Evolutionary conservation across 23 red algal species (phyloP), one percentile per base, ranked within the genome.

Genomic region (Agarophyton chilense): DNA sequence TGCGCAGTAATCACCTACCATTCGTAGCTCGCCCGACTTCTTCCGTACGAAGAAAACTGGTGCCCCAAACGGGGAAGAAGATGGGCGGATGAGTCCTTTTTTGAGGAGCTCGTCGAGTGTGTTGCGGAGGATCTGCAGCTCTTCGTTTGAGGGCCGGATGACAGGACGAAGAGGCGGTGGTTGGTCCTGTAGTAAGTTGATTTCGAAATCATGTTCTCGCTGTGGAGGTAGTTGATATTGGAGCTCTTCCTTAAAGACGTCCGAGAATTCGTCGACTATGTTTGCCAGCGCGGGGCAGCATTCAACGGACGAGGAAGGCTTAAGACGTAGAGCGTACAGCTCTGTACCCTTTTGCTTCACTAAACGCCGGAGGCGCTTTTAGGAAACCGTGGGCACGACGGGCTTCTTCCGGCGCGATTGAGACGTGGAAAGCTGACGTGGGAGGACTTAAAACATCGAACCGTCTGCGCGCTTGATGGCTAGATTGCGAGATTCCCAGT

Each of bases 381-480:
- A 43, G 2, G 35, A 32, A 13, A 72, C 42, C 34, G 65, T 72
- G 16, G 36, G 36, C 9, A 66, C 61, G 4, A 26, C 33, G 2
- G 24, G 61, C 16, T 66, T 66, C n/a, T 10, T 8, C 9, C 19
- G n/a, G 9, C n/a, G 56, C 21, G 6, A 32, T 38, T 10, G 26
- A 32, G 12, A 24, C 8, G 61, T 33, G 33, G 61, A 62, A 8
- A 6, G 21, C 8, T 32, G 19, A 5, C 65, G 36, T 9, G 65
- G 36, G 8, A 42, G 65, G 13, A 72, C 2, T 40, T 72, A 1
- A 1, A 72, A 9, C 4, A 16, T 1, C 32, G 60, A 50, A 67
- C 81, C 50, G 38, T 84, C 81, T 26, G 56, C 62, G 47, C 81
- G 81, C 63, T 66, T 84, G 81, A 84, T 52, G 46, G 40, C 51